phyloP scores from a whole-genome alignment of 495 filamentous ascomycete species.

The Ramalina intermedia region DNA sequence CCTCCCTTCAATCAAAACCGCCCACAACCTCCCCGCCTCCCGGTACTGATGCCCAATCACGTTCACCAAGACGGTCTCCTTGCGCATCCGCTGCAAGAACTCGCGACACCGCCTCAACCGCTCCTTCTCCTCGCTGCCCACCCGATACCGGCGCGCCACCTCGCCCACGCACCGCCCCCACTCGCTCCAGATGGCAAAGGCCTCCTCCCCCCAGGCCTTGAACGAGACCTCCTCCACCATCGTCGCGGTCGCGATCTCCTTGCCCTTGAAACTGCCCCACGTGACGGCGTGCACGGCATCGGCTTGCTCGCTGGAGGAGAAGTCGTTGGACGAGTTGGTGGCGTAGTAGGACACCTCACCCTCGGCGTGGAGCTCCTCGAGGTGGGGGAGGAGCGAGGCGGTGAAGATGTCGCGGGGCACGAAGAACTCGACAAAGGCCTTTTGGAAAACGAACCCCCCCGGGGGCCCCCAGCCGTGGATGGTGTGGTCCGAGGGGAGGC shows the following conservation, averaged over 20 bases:
- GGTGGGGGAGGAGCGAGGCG: slow-evolving; percentile 38
- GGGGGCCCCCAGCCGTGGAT: slow-evolving; percentile 89
- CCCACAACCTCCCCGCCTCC: slow-evolving; percentile 12
- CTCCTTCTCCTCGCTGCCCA: slow-evolving; percentile 1
- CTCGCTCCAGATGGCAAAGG: slow-evolving; percentile 86
- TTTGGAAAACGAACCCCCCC: slow-evolving; percentile 93
- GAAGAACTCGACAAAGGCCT: slow-evolving; percentile 96
- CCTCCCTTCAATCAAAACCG: too few species aligned
- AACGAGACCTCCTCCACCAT: slow-evolving; percentile 97
- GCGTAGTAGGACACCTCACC: slow-evolving; percentile 75
- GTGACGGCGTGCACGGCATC: slow-evolving; percentile 82
- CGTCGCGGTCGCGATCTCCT: slow-evolving; percentile 93
- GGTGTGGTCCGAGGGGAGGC: slow-evolving; percentile 55
- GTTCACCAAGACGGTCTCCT: slow-evolving; percentile 13
- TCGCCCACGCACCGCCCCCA: slow-evolving; percentile 62
- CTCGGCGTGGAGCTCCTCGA: slow-evolving; percentile 38
- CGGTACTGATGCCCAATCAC: slow-evolving; percentile 17
- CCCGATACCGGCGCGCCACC: slow-evolving; percentile 2
- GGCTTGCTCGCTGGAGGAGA: slow-evolving; percentile 43
- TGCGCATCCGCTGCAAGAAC: slow-evolving; percentile 9
- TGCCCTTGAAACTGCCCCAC: slow-evolving; percentile 90
- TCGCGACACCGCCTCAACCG: slow-evolving; percentile 7
- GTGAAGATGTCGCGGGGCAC: slow-evolving; percentile 56
- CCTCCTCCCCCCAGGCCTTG: slow-evolving; percentile 88
- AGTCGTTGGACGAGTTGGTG: slow-evolving; percentile 54